Evolutionary conservation across 139 green algal species (phyloP).

Genomic region (Tetradesmus obliquus): DNA sequence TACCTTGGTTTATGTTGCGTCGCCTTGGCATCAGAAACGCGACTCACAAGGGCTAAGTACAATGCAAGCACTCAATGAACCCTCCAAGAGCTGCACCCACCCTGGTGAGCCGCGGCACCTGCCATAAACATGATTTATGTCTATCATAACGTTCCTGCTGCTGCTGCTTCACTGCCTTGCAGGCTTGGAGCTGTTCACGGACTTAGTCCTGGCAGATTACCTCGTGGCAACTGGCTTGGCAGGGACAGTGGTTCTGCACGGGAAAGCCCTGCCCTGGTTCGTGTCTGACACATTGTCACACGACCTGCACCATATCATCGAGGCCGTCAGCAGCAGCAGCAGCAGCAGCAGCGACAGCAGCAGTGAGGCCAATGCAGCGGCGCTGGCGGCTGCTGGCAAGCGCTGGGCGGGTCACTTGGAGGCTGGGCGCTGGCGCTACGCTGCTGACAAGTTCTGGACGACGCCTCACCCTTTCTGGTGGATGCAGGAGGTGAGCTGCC

Average conservation of each 20-base stretch:
- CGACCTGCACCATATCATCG: conserved; percentile 51
- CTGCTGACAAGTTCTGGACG: conserved; percentile 62
- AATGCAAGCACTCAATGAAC: no score
- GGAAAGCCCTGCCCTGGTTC: conserved; percentile 68
- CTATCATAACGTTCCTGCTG: conserved; percentile 11
- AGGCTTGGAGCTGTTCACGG: conserved; percentile 61
- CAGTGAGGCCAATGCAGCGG: neutral
- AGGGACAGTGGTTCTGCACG: conserved; percentile 59
- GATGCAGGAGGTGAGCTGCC: conserved; percentile 46
- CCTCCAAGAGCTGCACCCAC: conserved; percentile 56
- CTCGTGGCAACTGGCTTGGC: neutral
- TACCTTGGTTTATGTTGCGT: no score
- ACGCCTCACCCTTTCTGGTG: conserved; percentile 61
- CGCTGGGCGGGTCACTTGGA: conserved; percentile 41
- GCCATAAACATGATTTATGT: conserved; percentile 24
- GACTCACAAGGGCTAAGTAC: no score
- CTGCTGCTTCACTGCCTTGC: conserved; percentile 24
- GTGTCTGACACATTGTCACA: conserved; percentile 54
- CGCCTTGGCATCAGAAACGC: no score
- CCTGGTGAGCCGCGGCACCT: conserved; percentile 57
- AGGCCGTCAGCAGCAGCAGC: neutral
- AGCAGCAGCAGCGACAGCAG: neutral
- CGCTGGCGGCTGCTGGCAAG: neutral
- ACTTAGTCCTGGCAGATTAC: conserved; percentile 61
- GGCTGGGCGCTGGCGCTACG: conserved; percentile 52